Percentiles rank a stretch among this genome's conserved stretches.
Evolutionary conservation across 768 basidiomycete genomes (phyloP).

Genomic region (Hygrophorus pudorinus): DNA sequence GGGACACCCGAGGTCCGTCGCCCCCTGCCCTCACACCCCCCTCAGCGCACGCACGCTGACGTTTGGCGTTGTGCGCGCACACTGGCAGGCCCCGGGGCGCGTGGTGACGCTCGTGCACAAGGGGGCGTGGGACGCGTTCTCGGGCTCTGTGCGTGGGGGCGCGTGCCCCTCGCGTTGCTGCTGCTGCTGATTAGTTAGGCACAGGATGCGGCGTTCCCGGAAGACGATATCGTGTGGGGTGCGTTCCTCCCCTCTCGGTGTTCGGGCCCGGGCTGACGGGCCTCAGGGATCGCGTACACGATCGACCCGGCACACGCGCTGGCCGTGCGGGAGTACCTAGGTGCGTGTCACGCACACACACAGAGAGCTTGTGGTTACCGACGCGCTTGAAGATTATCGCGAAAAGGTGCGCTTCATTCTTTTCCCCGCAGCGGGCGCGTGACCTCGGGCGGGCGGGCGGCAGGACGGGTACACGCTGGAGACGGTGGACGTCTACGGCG

Average conservation of each 20-base stretch:
- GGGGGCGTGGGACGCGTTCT: slow-evolving; percentile 77
- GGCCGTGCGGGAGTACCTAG: slow-evolving; percentile 78
- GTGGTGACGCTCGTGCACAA: slow-evolving; percentile 88
- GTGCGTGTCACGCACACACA: slow-evolving; percentile 23
- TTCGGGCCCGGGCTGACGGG: not conserved
- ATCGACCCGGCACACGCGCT: slow-evolving; percentile 69
- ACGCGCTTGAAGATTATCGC: slow-evolving; percentile 48
- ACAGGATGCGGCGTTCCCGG: slow-evolving; percentile 59
- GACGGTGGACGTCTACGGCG: slow-evolving; percentile 59
- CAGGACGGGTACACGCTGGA: slow-evolving; percentile 91
- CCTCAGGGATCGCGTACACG: slow-evolving; percentile 70
- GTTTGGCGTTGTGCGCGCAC: too few relatives aligned
- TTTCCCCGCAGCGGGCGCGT: not conserved
- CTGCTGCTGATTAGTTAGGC: not conserved
- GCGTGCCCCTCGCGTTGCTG: not conserved
- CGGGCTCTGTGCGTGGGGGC: slow-evolving; percentile 40
- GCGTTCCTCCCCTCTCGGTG: slow-evolving; percentile 9
- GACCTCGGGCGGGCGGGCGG: too few relatives aligned
- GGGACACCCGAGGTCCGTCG: slow-evolving; percentile 88
- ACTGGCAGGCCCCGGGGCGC: slow-evolving; percentile 77
- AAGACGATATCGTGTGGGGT: slow-evolving; percentile 85
- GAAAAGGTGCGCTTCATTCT: slow-evolving; percentile 51
- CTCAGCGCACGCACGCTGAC: too few relatives aligned
- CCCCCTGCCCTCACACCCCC: too few relatives aligned
- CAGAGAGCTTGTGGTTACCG: not conserved